Evolutionary conservation across 192 early-diverging fungal species (phyloP).

Genomic region (Fimicolochytrium jonesii): DNA sequence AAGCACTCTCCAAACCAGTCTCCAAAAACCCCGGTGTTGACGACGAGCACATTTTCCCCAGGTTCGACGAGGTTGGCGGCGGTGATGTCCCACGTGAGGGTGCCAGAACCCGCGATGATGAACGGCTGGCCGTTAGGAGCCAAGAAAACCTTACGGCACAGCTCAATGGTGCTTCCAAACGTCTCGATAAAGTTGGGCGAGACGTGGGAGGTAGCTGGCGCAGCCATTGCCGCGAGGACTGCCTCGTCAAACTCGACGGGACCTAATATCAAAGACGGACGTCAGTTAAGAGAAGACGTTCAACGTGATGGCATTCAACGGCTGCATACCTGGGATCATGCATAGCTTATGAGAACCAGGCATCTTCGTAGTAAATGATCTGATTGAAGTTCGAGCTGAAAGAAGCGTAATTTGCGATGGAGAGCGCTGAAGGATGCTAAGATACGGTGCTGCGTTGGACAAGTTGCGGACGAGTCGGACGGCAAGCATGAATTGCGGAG

Average conservation of each 20-base stretch:
- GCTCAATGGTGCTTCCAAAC: conserved; percentile 84
- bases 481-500: too few relatives aligned
- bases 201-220: conserved; percentile 89
- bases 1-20: conserved; percentile 91
- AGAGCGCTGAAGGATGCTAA: too few relatives aligned
- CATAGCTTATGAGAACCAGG: conserved; percentile 82
- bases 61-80: conserved; percentile 87
- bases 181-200: conserved; percentile 82
- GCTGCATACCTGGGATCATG: conserved; percentile 80
- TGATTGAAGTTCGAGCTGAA: too few relatives aligned
- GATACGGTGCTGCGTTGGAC: too few relatives aligned
- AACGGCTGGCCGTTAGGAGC: conserved; percentile 86
- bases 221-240: conserved; percentile 77
- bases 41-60: conserved; percentile 80
- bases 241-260: conserved; percentile 92
- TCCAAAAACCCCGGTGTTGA: conserved; percentile 95
- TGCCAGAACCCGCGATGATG: conserved; percentile 92
- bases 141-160: conserved; percentile 72
- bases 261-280: too few relatives aligned
- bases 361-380: too few relatives aligned
- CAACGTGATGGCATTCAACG: not conserved
- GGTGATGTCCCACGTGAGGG: conserved; percentile 96
- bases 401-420: too few relatives aligned
- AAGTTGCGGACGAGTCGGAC: too few relatives aligned
- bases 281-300: not conserved